Percentiles rank a stretch among this genome's conserved stretches.
phyloP scores from a whole-genome alignment of 371 early-diverging fungal species.

The Mucor saturninus region DNA sequence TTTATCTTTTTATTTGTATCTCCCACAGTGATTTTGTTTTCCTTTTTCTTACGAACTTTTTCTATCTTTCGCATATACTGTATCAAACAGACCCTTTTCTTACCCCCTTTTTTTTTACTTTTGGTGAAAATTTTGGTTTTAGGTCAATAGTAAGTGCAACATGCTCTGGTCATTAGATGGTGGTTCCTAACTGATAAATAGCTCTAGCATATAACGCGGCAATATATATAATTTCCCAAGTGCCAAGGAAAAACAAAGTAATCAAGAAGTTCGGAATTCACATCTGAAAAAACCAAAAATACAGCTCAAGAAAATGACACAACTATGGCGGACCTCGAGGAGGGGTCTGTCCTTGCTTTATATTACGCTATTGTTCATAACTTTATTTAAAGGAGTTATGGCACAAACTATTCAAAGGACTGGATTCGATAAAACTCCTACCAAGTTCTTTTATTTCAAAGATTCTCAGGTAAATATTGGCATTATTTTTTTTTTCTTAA shows the following conservation, averaged over 20 bases:
- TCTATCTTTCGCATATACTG: neutral
- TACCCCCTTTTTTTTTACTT: neutral
- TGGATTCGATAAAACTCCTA: conserved; percentile 56
- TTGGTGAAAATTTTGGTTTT: neutral
- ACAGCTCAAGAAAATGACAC: conserved; percentile 12
- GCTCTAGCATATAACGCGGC: neutral
- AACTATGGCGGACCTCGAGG: conserved; percentile 29
- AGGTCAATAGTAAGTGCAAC: neutral
- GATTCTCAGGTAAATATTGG: conserved; percentile 63
- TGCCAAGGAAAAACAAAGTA: neutral
- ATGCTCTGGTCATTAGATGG: neutral
- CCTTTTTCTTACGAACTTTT: neutral
- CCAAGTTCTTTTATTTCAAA: conserved; percentile 68
- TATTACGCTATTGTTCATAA: conserved; percentile 8
- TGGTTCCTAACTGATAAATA: neutral
- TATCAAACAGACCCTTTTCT: neutral
- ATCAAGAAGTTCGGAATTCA: neutral
- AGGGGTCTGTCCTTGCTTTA: conserved; percentile 31
- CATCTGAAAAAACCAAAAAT: neutral
- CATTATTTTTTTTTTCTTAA: neutral
- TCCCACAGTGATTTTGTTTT: too few species aligned
- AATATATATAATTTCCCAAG: neutral
- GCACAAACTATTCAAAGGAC: conserved; percentile 38
- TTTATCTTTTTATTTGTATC: too few species aligned
- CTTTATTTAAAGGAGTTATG: conserved; percentile 5